These are phyloP conservation scores for Agaricus subrufescens DNA, from an alignment of 768 basidiomycete species.

Conservation along the genomic window DNA sequence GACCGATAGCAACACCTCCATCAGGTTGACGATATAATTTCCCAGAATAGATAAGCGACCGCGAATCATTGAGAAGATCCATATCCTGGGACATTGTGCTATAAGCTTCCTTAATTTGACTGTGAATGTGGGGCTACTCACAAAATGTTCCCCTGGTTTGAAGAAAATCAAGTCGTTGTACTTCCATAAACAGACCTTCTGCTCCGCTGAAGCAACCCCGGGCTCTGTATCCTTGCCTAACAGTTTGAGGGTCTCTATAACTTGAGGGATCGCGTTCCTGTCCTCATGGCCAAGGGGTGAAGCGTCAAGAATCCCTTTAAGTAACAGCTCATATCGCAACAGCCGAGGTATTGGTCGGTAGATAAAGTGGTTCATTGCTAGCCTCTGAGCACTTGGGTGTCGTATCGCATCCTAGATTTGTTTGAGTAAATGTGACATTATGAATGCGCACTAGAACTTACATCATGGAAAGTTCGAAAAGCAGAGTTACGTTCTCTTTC, in stretches of 20 bases:
- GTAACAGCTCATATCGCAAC: slow-evolving; percentile 78
- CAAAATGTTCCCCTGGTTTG: slow-evolving; percentile 70
- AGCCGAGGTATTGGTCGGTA: slow-evolving; percentile 87
- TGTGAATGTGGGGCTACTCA: slow-evolving; percentile 20
- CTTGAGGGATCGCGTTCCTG: slow-evolving; percentile 71
- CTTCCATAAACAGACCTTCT: slow-evolving; percentile 86
- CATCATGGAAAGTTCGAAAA: slow-evolving; percentile 81
- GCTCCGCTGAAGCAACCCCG: slow-evolving; percentile 79
- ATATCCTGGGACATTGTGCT: slow-evolving; percentile 51
- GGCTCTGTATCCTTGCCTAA: slow-evolving; percentile 85
- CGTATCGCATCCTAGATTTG: slow-evolving; percentile 37
- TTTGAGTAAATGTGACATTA: neutral
- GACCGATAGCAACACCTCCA: slow-evolving; percentile 78
- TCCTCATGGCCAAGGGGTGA: slow-evolving; percentile 76
- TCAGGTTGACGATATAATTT: slow-evolving; percentile 86
- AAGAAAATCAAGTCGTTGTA: slow-evolving; percentile 75
- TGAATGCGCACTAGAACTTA: slow-evolving; percentile 27
- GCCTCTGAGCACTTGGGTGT: slow-evolving; percentile 72
- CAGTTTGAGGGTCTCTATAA: slow-evolving; percentile 84
- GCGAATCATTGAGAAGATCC: slow-evolving; percentile 79
- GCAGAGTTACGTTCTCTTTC: slow-evolving; percentile 76
- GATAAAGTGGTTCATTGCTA: slow-evolving; percentile 91
- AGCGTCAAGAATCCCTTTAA: slow-evolving; percentile 78
- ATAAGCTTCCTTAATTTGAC: neutral
- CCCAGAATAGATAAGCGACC: slow-evolving; percentile 80